A percentile compares a stretch with the other conserved stretches of the same genome.
phyloP scores from a whole-genome alignment of 106 monocot species.

The Amphibolis antarctica region DNA sequence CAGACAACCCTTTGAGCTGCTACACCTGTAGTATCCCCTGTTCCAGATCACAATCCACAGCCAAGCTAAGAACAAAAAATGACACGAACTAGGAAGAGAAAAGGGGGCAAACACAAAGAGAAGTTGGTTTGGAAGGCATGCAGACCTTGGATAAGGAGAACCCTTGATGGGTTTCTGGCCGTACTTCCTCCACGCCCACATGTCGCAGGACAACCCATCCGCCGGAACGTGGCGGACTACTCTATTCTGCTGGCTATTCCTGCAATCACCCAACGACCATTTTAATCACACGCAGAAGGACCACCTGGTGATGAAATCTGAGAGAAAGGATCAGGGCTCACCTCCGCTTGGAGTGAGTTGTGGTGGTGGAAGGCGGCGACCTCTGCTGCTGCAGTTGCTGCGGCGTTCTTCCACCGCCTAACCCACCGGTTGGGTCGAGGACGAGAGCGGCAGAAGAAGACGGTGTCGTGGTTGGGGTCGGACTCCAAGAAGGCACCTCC shows the following conservation, averaged over 20 bases:
- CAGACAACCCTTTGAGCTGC: slow-evolving; percentile 77
- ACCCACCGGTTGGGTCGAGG: background rate
- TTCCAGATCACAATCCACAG: slow-evolving; percentile 68
- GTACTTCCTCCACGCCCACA: slow-evolving; percentile 95
- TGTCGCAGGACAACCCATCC: slow-evolving; percentile 49
- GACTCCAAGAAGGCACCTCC: background rate
- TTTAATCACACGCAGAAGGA: no score
- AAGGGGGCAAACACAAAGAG: background rate
- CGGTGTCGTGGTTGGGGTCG: background rate
- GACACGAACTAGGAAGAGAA: background rate
- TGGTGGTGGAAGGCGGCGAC: background rate
- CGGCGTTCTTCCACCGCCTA: background rate
- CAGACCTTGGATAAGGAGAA: slow-evolving; percentile 71
- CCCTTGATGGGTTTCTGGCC: no score
- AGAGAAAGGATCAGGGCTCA: slow-evolving; percentile 7
- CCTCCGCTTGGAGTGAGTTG: slow-evolving; percentile 30
- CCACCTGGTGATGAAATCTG: background rate
- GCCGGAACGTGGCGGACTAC: slow-evolving; percentile 69
- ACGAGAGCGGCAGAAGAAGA: slow-evolving; percentile 1
- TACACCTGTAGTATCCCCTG: no score
- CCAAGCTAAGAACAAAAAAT: background rate
- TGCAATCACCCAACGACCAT: slow-evolving; percentile 2
- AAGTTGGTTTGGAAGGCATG: background rate
- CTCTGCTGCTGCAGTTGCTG: slow-evolving; percentile 13
- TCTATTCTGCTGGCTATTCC: slow-evolving; percentile 73